These are phyloP conservation scores for Cladophialophora yegresii DNA, from an alignment of 2,329 filamentous ascomycete genomes.

Conservation along the genomic window DNA sequence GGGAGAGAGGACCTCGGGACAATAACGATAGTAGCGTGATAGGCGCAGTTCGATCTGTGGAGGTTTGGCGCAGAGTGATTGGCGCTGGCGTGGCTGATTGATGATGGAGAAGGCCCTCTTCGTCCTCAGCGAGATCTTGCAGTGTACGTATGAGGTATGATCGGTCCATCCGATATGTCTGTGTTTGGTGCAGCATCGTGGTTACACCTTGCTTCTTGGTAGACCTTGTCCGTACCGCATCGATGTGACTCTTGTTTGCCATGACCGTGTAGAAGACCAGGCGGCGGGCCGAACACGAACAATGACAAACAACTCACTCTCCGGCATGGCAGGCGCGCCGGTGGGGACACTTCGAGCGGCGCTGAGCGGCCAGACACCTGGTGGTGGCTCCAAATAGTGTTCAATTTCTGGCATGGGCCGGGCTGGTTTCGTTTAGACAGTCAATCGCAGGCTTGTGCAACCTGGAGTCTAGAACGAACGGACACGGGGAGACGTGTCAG, in stretches of 20 bases:
- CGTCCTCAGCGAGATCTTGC: neutral
- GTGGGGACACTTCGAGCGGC: neutral
- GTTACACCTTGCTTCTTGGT: neutral
- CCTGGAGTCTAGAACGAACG: conserved; percentile 6
- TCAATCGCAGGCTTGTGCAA: neutral
- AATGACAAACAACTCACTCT: neutral
- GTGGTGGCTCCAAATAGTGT: conserved; percentile 14
- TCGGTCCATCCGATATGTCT: neutral
- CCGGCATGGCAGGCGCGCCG: neutral
- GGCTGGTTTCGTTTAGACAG: conserved; percentile 14
- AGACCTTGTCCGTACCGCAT: neutral
- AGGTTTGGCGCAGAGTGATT: neutral
- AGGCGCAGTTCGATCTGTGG: neutral
- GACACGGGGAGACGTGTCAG: neutral
- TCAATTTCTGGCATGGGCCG: conserved; percentile 9
- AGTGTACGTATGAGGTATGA: neutral
- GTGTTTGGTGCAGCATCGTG: neutral
- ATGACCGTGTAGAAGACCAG: neutral
- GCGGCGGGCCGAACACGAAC: neutral
- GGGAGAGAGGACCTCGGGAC: conserved; percentile 4
- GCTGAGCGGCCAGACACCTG: conserved; percentile 17
- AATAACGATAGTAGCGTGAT: conserved; percentile 1
- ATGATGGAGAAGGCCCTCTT: neutral
- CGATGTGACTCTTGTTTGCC: neutral
- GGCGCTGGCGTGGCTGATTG: neutral